Base-by-base conservation (phyloP, 306 rosid genomes). In the Purshia tridentata region DNA sequence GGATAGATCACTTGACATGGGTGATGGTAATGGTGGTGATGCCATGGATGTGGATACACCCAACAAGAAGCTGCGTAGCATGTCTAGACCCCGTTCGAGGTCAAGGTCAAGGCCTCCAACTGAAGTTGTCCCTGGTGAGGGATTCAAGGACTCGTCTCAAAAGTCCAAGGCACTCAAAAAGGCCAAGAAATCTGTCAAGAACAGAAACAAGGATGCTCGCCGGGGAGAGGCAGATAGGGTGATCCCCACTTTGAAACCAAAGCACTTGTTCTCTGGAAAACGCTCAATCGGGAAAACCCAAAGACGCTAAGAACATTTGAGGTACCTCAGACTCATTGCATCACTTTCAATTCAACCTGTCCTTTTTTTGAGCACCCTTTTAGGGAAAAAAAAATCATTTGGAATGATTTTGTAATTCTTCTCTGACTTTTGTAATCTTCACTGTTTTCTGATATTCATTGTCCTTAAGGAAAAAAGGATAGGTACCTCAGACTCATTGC, bases 201-300 rank as follows among this genome's bases (percentile, higher is more conserved):
- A 84, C 73, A 81, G 98, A 72, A 90, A 92, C 81, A 90, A 90
- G 81, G 67, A 90, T 20, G 91, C 98, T 47, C 92, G 92, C 6
- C 95, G 95, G 4, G 92, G 98, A 65, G 96, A 92, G 80, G 96
- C 96, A 63, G 98, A 92, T 77, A 86, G 98, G 80, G 98, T 92
- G 29, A 90, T 92, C 67, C 95, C 94, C 16, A 87, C 54, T 66
- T 47, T 87, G 74, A 90, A 83, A 78, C 96, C 96, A 45, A 92
- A 92, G 79, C 96, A 92, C 84, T 84, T 92, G 74, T 92, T 4
- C 78, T 76, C 96, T 50, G 98, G 98, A 73, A 92, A 92, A 77
- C 88, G 96, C 55, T 76, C 91, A 35, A 74, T 1, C 46, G 96
- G 98, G 23, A 92, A 88, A 82, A 92, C 92, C 0, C 76, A 88